Conservation (phyloP, 148 eudicot genomes). For the Cornus florida region DNA sequence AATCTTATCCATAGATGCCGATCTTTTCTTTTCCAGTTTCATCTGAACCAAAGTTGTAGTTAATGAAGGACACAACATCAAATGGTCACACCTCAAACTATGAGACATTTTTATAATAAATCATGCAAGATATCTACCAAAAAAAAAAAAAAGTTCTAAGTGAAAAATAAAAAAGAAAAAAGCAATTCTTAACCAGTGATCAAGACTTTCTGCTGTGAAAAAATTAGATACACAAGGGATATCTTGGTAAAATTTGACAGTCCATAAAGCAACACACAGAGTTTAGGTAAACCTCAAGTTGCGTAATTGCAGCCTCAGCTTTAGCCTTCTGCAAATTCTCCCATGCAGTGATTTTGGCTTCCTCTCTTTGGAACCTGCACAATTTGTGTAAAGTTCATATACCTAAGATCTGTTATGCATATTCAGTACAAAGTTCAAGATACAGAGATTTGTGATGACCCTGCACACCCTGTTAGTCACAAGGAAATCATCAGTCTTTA, state of each 20-base stretch:
- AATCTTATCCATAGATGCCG: slow-evolving; percentile 67
- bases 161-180: neutral
- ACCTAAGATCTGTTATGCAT: neutral
- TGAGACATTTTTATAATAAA: neutral
- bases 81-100: neutral
- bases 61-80: slow-evolving; percentile 1
- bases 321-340: slow-evolving; percentile 87
- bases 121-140: neutral
- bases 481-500: neutral
- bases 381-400: neutral
- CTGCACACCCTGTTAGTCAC: neutral
- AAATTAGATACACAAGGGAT: slow-evolving; percentile 1
- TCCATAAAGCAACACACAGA: neutral
- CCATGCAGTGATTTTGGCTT: slow-evolving; percentile 79
- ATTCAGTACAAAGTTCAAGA: neutral
- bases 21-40: slow-evolving; percentile 79
- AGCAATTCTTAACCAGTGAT: neutral
- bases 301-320: slow-evolving; percentile 79
- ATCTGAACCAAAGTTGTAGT: slow-evolving; percentile 38
- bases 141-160: neutral
- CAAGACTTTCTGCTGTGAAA: neutral
- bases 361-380: slow-evolving; percentile 68
- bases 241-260: neutral
- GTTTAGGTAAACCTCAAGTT: slow-evolving; percentile 60
- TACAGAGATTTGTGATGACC: neutral